Evolutionary conservation across 176 grass and related monocot genomes (phyloP), one percentile per base, ranked within the genome.

Genomic region (Cenchrus americanus): DNA sequence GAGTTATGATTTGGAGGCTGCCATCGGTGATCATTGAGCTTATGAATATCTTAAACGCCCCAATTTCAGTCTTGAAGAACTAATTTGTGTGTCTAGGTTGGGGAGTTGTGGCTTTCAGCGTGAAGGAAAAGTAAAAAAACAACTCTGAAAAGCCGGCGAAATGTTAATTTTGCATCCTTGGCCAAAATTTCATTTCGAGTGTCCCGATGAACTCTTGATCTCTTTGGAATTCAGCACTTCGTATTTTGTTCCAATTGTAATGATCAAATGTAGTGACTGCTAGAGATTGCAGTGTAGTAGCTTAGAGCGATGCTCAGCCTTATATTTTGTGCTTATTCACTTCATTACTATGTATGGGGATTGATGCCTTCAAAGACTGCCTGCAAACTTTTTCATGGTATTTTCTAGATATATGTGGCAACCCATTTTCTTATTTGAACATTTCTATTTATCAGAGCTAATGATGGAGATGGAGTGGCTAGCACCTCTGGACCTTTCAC

Each of bases 401-500:
- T 70, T 83, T 80, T 55, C 4, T 23, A 74, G n/a, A 68, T 24
- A 57, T 71, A 12, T 19, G 0, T 74, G 26, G 17, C 7, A 51
- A 65, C 37, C 81, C 11, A 12, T 75, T 82, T 71, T 26, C 66
- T 50, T 30, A 78, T 66, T 69, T 44, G 2, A 24, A 44, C 15
- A 41, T 69, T 69, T 55, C n/a, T 84, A 8, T 80, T 54, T 80
- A 27, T 48, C 71, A 88, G 92, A 77, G 70, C 88, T 76, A 48
- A 55, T 7, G 43, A 83, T 57, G 73, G 71, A 19, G 73, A 76
- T 90, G 85, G 63, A 90, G 87, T 77, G 18, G 84, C 80, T 57
- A 80, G 75, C 41, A 75, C 82, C n/a, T 74, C 81, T 84, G 81
- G 78, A 81, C 65, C 76, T 14, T 83, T 91, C 66, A 90, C 86